Conservation (phyloP, 805 yeast species). For the Starmerella davenportii region DNA sequence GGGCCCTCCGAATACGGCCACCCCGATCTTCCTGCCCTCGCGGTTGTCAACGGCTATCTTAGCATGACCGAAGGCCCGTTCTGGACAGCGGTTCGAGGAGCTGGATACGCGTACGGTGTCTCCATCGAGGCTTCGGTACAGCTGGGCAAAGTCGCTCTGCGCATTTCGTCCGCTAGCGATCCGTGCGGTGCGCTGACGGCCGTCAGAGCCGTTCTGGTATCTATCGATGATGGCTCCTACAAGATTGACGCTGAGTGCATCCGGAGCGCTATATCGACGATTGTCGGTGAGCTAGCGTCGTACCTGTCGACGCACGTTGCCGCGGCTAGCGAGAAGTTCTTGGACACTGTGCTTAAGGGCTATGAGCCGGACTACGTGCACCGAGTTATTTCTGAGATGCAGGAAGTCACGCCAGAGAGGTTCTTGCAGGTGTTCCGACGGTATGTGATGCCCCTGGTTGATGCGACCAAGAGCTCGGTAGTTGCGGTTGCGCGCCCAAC, state of each 20-base stretch:
- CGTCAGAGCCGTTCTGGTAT: constrained; percentile 46
- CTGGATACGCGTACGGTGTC: constrained; percentile 88
- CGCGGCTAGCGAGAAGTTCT: constrained; percentile 49
- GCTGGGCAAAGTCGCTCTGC: constrained; percentile 43
- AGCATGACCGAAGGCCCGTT: constrained; percentile 90
- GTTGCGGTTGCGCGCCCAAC: constrained; percentile 63
- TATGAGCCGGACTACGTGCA: constrained; percentile 52
- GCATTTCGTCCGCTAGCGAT: constrained; percentile 71
- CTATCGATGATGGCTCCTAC: constrained; percentile 36
- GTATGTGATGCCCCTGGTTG: constrained; percentile 52
- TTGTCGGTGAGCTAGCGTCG: constrained; percentile 55
- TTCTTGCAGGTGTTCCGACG: constrained; percentile 29
- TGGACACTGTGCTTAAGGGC: constrained; percentile 45
- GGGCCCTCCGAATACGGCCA: constrained; percentile 40
- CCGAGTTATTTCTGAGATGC: constrained; percentile 35
- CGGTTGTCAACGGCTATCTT: constrained; percentile 56
- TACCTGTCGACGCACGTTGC: constrained; percentile 44
- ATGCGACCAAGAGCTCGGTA: constrained; percentile 35
- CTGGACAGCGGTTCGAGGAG: constrained; percentile 90
- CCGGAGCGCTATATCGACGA: constrained; percentile 57
- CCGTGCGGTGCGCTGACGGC: constrained; percentile 43
- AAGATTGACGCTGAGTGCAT: constrained; percentile 41
- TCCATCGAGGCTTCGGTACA: constrained; percentile 34
- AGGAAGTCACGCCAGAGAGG: constrained; percentile 34
- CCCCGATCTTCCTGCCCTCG: constrained; percentile 49